Percentiles rank a stretch among this genome's conserved stretches.
Conservation (phyloP, 164 flowering plant species). For the Protea cynaroides region DNA sequence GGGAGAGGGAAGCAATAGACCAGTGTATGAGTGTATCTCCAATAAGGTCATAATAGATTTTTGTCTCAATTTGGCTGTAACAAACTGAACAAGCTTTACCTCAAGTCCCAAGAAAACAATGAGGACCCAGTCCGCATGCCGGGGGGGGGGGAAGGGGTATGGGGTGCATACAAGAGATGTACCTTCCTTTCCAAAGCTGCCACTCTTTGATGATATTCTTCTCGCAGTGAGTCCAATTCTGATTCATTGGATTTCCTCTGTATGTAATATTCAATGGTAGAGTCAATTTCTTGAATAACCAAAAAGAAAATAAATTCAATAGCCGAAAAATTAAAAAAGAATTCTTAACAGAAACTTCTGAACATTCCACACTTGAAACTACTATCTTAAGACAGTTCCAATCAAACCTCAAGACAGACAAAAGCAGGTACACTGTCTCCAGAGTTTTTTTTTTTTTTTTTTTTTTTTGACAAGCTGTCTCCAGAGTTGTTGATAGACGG, state of each 20-base stretch:
- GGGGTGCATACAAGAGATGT: too few relatives aligned
- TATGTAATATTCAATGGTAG: slow-evolving; percentile 12
- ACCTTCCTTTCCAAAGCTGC: slow-evolving; percentile 96
- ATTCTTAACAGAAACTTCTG: neutral
- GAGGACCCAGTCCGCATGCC: too few relatives aligned
- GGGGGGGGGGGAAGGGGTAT: too few relatives aligned
- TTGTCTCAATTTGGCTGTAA: too few relatives aligned
- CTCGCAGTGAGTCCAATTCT: slow-evolving; percentile 80
- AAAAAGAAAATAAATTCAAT: neutral
- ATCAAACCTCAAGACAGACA: neutral
- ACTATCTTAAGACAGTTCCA: neutral
- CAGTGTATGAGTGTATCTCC: too few relatives aligned
- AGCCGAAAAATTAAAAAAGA: slow-evolving; percentile 3
- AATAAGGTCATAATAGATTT: too few relatives aligned
- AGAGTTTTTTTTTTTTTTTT: too few relatives aligned
- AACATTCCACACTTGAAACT: neutral
- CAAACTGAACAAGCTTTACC: too few relatives aligned
- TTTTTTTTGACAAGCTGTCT: too few relatives aligned
- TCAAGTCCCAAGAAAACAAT: neutral
- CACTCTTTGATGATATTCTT: slow-evolving; percentile 93
- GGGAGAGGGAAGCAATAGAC: too few relatives aligned
- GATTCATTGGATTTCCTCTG: slow-evolving; percentile 85
- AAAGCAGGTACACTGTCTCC: neutral
- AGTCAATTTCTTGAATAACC: too few relatives aligned
- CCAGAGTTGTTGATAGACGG: neutral